Evolutionary conservation across 2,329 filamentous ascomycete genomes (phyloP).

Genomic region (Fusarium euwallaceae): DNA sequence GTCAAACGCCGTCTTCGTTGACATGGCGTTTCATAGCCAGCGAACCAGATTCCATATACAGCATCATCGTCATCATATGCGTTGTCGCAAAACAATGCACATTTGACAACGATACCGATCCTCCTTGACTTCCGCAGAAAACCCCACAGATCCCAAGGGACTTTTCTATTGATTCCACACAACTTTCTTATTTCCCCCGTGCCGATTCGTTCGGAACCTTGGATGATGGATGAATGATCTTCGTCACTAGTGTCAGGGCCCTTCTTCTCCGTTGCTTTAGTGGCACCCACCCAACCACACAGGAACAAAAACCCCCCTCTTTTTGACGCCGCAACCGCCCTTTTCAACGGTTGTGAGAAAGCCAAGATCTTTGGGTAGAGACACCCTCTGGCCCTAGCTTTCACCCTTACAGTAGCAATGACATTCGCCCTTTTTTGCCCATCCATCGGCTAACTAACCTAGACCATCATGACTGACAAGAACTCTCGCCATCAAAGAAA

Average conservation of each 20-base stretch:
- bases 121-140: background rate
- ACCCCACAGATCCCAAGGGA: slow-evolving; percentile 17
- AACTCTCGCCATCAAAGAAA: background rate
- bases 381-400: slow-evolving; percentile 15
- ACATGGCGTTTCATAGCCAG: slow-evolving; percentile 8
- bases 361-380: slow-evolving; percentile 9
- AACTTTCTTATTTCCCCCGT: background rate
- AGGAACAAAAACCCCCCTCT: background rate
- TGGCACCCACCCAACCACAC: slow-evolving; percentile 8
- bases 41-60: slow-evolving; percentile 1
- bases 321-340: slow-evolving; percentile 30
- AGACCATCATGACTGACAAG: background rate
- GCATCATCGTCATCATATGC: slow-evolving; percentile 10
- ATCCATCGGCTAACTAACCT: background rate
- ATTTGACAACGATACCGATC: slow-evolving; percentile 9
- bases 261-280: slow-evolving; percentile 1
- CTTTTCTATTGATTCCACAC: slow-evolving; percentile 1
- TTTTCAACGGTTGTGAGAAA: slow-evolving; percentile 5
- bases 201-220: background rate
- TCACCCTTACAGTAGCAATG: background rate
- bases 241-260: slow-evolving; percentile 1
- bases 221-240: background rate
- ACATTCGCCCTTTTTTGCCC: background rate
- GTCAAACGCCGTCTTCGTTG: slow-evolving; percentile 8
- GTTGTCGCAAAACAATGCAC: slow-evolving; percentile 3